phyloP scores from a whole-genome alignment of 73 alveolate species.

The Paramecium primaurelia region DNA sequence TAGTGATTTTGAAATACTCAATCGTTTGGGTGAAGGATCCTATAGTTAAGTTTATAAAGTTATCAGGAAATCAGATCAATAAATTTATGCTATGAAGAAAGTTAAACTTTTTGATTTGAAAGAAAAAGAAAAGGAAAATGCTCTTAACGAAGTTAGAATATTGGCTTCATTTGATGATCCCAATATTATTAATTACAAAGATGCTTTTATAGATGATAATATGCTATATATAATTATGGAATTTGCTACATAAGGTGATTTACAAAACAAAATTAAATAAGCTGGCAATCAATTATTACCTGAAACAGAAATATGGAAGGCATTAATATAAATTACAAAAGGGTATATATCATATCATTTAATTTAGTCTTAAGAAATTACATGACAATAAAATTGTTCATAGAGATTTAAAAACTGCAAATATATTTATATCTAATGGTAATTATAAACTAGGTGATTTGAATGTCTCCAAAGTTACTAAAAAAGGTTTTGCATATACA shows the following conservation, averaged over 20 bases:
- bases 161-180: slow-evolving; percentile 73
- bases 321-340: slow-evolving; percentile 75
- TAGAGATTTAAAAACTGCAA: slow-evolving; percentile 65
- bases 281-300: slow-evolving; percentile 77
- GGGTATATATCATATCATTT: background rate
- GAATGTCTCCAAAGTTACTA: slow-evolving; percentile 80
- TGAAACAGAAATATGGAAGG: slow-evolving; percentile 87
- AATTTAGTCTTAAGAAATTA: slow-evolving; percentile 55
- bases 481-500: slow-evolving; percentile 69
- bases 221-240: slow-evolving; percentile 89
- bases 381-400: slow-evolving; percentile 62
- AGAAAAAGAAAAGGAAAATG: slow-evolving; percentile 77
- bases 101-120: slow-evolving; percentile 71
- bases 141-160: slow-evolving; percentile 81
- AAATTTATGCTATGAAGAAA: slow-evolving; percentile 73
- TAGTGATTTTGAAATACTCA: slow-evolving; percentile 65
- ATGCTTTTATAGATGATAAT: slow-evolving; percentile 3
- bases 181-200: slow-evolving; percentile 72
- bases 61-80: slow-evolving; percentile 65
- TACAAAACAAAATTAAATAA: slow-evolving; percentile 77
- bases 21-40: slow-evolving; percentile 78
- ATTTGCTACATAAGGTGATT: slow-evolving; percentile 92
- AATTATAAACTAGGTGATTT: slow-evolving; percentile 75
- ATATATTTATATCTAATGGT: slow-evolving; percentile 47
- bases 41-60: slow-evolving; percentile 77